These are phyloP conservation scores for Pichia sp. DNA, from an alignment of 1,139 yeast species.

Conservation along the genomic window DNA sequence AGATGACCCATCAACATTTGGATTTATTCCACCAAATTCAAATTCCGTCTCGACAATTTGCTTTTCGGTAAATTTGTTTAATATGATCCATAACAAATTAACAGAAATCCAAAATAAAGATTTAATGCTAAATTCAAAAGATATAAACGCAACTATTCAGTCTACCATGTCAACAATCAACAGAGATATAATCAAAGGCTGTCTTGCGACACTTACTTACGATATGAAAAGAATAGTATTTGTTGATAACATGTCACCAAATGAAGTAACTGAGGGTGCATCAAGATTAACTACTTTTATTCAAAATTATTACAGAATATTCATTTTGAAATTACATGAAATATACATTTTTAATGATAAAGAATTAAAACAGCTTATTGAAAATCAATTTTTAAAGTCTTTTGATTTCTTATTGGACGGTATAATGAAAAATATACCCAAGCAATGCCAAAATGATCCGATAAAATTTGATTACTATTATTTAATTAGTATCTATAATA, in stretches of 20 bases:
- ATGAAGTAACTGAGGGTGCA: constrained; percentile 34
- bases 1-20: constrained; percentile 33
- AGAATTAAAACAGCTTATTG: constrained; percentile 35
- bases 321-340: constrained; percentile 20
- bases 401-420: constrained; percentile 46
- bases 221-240: constrained; percentile 21
- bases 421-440: constrained; percentile 39
- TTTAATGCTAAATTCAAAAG: constrained; percentile 32
- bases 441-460: constrained; percentile 29
- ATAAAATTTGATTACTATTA: constrained; percentile 21
- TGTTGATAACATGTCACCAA: constrained; percentile 27
- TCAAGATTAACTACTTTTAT: constrained; percentile 45
- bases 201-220: constrained; percentile 21
- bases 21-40: constrained; percentile 56
- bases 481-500: constrained; percentile 42
- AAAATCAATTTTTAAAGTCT: constrained; percentile 45
- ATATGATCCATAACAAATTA: constrained; percentile 28
- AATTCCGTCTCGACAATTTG: constrained; percentile 51
- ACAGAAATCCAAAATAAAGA: constrained; percentile 10
- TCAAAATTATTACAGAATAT: constrained; percentile 33
- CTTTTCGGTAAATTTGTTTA: constrained; percentile 36
- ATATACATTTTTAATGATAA: constrained; percentile 16
- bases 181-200: constrained; percentile 25
- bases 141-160: constrained; percentile 26
- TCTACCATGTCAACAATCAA: constrained; percentile 22